phyloP scores from a whole-genome alignment of 768 basidiomycete genomes.

The Leucocoprinus birnbaumii region DNA sequence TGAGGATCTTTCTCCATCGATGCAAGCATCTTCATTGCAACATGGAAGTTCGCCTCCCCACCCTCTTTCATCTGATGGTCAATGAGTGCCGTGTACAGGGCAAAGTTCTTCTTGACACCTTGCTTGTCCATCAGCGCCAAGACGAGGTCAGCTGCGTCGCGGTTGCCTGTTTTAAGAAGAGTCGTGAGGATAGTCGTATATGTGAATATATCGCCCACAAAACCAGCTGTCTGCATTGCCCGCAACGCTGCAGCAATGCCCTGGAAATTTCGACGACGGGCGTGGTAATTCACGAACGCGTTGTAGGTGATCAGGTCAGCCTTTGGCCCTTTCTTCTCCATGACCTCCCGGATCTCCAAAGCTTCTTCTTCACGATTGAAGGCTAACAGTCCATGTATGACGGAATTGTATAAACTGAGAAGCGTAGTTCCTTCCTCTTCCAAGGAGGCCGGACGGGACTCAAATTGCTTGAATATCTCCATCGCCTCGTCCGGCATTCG shows the following conservation, averaged over 20 bases:
- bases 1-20: constrained; percentile 66
- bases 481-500: constrained; percentile 51
- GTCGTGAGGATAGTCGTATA: constrained; percentile 86
- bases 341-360: constrained; percentile 35
- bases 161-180: constrained; percentile 62
- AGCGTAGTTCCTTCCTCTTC: constrained; percentile 23
- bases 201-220: constrained; percentile 78
- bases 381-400: constrained; percentile 63
- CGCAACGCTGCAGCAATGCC: constrained; percentile 56
- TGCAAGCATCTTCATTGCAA: constrained; percentile 66
- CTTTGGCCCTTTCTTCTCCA: constrained; percentile 49
- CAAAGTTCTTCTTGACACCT: constrained; percentile 69
- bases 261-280: constrained; percentile 59
- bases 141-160: constrained; percentile 64
- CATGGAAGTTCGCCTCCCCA: constrained; percentile 48
- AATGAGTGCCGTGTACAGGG: constrained; percentile 79
- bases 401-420: constrained; percentile 67
- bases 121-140: constrained; percentile 74
- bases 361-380: constrained; percentile 37
- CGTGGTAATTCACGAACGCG: constrained; percentile 70
- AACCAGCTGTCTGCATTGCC: constrained; percentile 46
- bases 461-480: constrained; percentile 48
- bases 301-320: constrained; percentile 82
- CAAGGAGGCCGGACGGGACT: constrained; percentile 30
- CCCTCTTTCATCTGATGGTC: constrained; percentile 63